These are phyloP conservation scores for Calycina herbarum DNA, from an alignment of 2,329 filamentous ascomycete genomes.

Conservation along the genomic window DNA sequence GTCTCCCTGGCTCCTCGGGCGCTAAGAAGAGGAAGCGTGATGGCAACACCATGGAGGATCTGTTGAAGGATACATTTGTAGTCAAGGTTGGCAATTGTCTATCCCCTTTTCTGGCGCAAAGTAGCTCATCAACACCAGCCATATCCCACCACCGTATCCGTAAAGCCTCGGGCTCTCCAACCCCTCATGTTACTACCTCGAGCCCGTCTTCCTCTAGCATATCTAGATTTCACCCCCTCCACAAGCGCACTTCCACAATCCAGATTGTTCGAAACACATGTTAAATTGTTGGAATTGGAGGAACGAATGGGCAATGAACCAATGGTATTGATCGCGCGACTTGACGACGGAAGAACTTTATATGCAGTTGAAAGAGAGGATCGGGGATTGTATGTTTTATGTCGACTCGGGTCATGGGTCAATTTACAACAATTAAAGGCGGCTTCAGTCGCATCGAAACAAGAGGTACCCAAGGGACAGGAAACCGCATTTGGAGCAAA, in stretches of 20 bases:
- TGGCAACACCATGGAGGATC: slow-evolving; percentile 34
- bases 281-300: slow-evolving; percentile 64
- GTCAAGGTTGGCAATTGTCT: slow-evolving; percentile 35
- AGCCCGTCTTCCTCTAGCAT: slow-evolving; percentile 59
- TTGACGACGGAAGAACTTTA: slow-evolving; percentile 52
- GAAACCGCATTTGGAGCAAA: slow-evolving; percentile 10
- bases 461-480: slow-evolving; percentile 35
- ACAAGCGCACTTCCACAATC: slow-evolving; percentile 52
- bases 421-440: slow-evolving; percentile 54
- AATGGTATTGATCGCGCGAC: slow-evolving; percentile 61
- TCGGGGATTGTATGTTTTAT: slow-evolving; percentile 63
- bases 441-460: slow-evolving; percentile 50
- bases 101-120: slow-evolving; percentile 4
- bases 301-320: slow-evolving; percentile 55
- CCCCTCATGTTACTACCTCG: slow-evolving; percentile 64
- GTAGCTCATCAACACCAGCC: slow-evolving; percentile 44
- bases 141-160: slow-evolving; percentile 53
- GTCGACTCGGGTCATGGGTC: slow-evolving; percentile 67
- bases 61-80: slow-evolving; percentile 38
- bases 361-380: slow-evolving; percentile 68
- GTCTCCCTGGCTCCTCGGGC: slow-evolving; percentile 12
- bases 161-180: slow-evolving; percentile 56
- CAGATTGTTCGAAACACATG: slow-evolving; percentile 59
- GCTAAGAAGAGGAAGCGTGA: slow-evolving; percentile 39
- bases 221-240: slow-evolving; percentile 56